phyloP scores from a whole-genome alignment of 495 filamentous ascomycete genomes.

The Podospora sp. region DNA sequence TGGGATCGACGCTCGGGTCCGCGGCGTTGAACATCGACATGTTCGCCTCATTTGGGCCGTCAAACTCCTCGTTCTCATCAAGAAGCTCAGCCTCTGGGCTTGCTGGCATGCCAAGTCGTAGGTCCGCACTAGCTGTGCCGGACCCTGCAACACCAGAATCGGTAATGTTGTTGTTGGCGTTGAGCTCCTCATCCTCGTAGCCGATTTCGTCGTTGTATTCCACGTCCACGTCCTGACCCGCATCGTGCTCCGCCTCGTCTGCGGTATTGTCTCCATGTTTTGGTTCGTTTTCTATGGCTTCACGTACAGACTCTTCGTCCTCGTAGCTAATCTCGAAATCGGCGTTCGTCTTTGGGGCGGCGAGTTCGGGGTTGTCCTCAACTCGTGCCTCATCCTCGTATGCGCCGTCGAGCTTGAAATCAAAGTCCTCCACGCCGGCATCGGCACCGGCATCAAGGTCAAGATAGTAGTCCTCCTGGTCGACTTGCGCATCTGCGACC shows the following conservation, averaged over 20 bases:
- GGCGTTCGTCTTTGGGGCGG: not conserved
- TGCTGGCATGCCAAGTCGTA: not conserved
- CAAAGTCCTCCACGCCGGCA: slow-evolving; percentile 34
- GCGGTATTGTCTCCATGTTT: slow-evolving; percentile 19
- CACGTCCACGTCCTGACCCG: slow-evolving; percentile 16
- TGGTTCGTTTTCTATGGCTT: not conserved
- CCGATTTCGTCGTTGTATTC: slow-evolving; percentile 38
- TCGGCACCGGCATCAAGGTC: slow-evolving; percentile 30
- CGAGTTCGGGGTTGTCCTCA: not conserved
- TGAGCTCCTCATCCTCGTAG: slow-evolving; percentile 36
- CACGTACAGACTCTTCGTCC: slow-evolving; percentile 19
- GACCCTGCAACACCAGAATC: not conserved
- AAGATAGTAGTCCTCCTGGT: slow-evolving; percentile 33
- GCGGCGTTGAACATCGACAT: not conserved
- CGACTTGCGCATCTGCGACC: slow-evolving; percentile 28
- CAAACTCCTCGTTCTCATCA: not conserved
- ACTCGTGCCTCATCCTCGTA: slow-evolving; percentile 19
- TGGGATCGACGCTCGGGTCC: not conserved
- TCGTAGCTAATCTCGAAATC: slow-evolving; percentile 32
- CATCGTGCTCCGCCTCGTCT: slow-evolving; percentile 31
- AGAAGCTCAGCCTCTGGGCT: not conserved
- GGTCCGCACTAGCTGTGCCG: not conserved
- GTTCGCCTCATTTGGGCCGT: not conserved
- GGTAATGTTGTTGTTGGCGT: not conserved
- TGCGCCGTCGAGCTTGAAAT: slow-evolving; percentile 31